A percentile compares a stretch with the other conserved stretches of the same genome.
Evolutionary conservation across 805 yeast species (phyloP).

Genomic region (Lipomyces kockii): DNA sequence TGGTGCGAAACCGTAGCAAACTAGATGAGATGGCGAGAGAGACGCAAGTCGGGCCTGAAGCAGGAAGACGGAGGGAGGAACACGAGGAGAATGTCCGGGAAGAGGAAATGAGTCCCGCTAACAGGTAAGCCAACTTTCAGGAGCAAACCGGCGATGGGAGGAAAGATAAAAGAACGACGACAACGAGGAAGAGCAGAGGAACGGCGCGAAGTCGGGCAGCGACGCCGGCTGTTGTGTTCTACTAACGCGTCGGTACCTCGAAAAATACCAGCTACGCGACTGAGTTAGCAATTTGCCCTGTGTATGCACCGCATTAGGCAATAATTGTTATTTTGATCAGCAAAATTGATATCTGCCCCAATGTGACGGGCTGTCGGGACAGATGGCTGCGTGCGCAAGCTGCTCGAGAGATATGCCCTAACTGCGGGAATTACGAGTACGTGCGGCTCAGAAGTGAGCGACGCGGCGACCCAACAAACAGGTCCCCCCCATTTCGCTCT

Average conservation of each 20-base stretch:
- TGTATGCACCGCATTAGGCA: not conserved
- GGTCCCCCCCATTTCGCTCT: not conserved
- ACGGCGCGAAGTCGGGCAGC: not conserved
- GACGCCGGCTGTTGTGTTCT: not conserved
- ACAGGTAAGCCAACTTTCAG: constrained; percentile 3
- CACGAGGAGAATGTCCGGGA: constrained; percentile 5
- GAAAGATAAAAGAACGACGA: not conserved
- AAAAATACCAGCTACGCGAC: not conserved
- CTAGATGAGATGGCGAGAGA: constrained; percentile 10
- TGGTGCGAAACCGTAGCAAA: constrained; percentile 16
- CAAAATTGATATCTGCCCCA: not conserved
- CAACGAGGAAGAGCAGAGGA: not conserved
- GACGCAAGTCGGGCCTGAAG: constrained; percentile 3
- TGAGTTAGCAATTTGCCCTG: not conserved
- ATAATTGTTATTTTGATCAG: not conserved
- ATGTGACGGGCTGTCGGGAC: not conserved
- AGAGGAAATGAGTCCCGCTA: constrained; percentile 2
- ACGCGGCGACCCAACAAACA: not conserved
- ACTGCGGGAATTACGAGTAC: not conserved
- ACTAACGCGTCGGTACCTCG: not conserved
- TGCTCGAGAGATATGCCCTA: not conserved
- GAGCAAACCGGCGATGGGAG: not conserved
- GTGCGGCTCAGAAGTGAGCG: not conserved
- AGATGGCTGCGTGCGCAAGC: not conserved
- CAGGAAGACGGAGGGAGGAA: constrained; percentile 6